phyloP scores from a whole-genome alignment of 2,329 filamentous ascomycete species.

The Fusarium robinianum region DNA sequence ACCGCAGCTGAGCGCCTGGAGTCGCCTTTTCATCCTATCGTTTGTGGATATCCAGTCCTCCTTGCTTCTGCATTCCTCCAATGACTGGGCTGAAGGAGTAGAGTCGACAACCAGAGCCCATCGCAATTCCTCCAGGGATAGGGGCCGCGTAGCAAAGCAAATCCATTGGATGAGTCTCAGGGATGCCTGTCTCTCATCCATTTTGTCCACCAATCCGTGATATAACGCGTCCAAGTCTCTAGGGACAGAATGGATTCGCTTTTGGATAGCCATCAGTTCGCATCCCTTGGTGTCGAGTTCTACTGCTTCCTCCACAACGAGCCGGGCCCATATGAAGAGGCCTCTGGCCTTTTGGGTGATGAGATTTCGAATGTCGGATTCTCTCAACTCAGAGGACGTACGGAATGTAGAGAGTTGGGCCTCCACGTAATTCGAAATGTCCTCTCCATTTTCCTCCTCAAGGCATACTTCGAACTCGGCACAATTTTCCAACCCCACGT shows the following conservation, averaged over 20 bases:
- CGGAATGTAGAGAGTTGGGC: too few species aligned
- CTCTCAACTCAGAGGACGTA: too few species aligned
- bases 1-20: conserved; percentile 34
- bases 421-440: conserved; percentile 40
- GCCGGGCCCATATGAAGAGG: conserved; percentile 43
- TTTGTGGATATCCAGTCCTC: conserved; percentile 24
- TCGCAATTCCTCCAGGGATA: conserved; percentile 35
- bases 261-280: conserved; percentile 21
- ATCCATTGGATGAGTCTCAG: conserved; percentile 21
- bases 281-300: conserved; percentile 16
- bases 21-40: conserved; percentile 18
- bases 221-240: conserved; percentile 34
- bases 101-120: conserved; percentile 39
- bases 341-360: conserved; percentile 38
- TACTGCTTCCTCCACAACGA: conserved; percentile 33
- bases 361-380: too few species aligned
- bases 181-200: too few species aligned
- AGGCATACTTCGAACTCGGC: conserved; percentile 33
- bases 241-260: conserved; percentile 24
- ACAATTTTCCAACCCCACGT: conserved; percentile 33
- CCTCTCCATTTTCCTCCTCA: conserved; percentile 38
- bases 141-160: conserved; percentile 32
- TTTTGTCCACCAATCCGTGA: too few species aligned
- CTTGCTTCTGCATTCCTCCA: conserved; percentile 23
- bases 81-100: conserved; percentile 22